Evolutionary conservation across 148 eudicot species (phyloP).

Genomic region (Rhododendron ovatum): DNA sequence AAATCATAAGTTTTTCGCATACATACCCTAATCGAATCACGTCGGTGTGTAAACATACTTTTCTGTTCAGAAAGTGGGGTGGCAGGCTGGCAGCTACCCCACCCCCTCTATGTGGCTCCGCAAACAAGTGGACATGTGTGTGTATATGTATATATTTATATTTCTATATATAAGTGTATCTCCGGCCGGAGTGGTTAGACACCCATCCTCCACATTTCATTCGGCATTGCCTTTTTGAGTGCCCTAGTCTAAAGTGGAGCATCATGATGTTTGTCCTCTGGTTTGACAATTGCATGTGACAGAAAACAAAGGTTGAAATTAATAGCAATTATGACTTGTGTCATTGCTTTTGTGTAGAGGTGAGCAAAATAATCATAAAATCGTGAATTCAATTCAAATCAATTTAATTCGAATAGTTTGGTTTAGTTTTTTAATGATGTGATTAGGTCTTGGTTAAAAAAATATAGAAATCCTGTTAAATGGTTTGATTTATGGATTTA

Average conservation of each 20-base stretch:
- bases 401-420: too few species aligned
- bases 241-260: slow-evolving; percentile 5
- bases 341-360: neutral
- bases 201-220: neutral
- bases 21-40: too few species aligned
- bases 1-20: too few species aligned
- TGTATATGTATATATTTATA: neutral
- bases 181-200: neutral
- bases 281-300: neutral
- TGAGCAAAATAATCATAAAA: too few species aligned
- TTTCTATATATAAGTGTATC: neutral
- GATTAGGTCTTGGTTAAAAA: too few species aligned
- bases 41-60: too few species aligned
- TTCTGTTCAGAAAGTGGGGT: too few species aligned
- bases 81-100: too few species aligned
- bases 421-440: too few species aligned
- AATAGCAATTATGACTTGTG: neutral
- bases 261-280: slow-evolving; percentile 5
- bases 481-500: too few species aligned
- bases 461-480: too few species aligned
- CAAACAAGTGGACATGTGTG: neutral
- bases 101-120: neutral
- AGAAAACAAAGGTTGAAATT: neutral
- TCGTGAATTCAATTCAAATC: too few species aligned
- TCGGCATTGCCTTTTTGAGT: neutral